Conservation (phyloP, 805 yeast genomes). For the Scheffersomyces ergatensis region DNA sequence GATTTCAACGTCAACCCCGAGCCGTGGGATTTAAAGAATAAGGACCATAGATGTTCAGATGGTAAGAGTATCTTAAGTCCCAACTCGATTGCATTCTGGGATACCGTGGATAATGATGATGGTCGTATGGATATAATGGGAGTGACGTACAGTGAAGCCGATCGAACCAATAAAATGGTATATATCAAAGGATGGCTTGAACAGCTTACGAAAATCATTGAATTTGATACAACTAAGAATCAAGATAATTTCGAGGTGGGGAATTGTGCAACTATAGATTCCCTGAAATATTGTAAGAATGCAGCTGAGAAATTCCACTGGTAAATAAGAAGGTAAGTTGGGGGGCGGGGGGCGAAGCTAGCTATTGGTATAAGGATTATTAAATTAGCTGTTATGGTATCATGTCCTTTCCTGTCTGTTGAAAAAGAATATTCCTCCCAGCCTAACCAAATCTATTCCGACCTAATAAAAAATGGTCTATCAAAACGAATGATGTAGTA, state of each 20-base stretch:
- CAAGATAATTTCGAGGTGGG: neutral
- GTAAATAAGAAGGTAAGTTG: too few relatives aligned
- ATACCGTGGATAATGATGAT: conserved; percentile 4
- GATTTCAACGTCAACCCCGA: conserved; percentile 34
- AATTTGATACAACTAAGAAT: conserved; percentile 1
- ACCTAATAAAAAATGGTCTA: too few relatives aligned
- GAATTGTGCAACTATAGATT: too few relatives aligned
- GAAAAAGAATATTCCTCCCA: too few relatives aligned
- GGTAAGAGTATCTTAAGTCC: conserved; percentile 29
- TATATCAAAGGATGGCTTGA: conserved; percentile 22
- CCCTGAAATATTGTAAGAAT: conserved; percentile 7
- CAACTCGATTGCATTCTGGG: conserved; percentile 29
- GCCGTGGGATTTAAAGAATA: conserved; percentile 14
- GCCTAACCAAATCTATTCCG: too few relatives aligned
- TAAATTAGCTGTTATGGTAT: too few relatives aligned
- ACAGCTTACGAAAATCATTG: conserved; percentile 8
- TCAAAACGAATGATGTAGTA: too few relatives aligned
- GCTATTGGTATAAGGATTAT: too few relatives aligned
- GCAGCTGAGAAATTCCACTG: conserved; percentile 1
- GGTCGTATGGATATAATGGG: conserved; percentile 18
- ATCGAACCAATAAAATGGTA: conserved; percentile 22
- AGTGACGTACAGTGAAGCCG: conserved; percentile 27
- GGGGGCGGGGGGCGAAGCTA: too few relatives aligned
- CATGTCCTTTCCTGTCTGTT: too few relatives aligned
- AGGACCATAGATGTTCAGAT: conserved; percentile 8